Conservation (phyloP, 2,329 filamentous ascomycete genomes). For the Ophiostoma himal-ulmi region DNA sequence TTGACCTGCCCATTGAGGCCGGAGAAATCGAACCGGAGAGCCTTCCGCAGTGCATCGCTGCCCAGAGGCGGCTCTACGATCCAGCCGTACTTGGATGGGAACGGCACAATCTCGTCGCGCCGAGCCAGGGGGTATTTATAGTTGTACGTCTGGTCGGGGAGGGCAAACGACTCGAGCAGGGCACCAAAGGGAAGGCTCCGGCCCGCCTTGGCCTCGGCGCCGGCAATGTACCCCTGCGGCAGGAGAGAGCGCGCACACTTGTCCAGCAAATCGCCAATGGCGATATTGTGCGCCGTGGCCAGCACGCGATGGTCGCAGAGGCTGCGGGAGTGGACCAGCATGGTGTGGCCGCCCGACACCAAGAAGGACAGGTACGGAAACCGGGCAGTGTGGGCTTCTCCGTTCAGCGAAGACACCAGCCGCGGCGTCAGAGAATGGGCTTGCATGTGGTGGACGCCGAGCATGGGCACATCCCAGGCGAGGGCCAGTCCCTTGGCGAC, state of each 20-base stretch:
- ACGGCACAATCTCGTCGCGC: constrained; percentile 50
- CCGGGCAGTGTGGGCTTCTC: background rate
- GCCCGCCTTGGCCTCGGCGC: constrained; percentile 34
- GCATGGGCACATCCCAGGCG: constrained; percentile 74
- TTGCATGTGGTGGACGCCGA: constrained; percentile 96
- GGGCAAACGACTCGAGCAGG: constrained; percentile 70
- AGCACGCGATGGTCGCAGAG: constrained; percentile 67
- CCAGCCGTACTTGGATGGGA: constrained; percentile 49
- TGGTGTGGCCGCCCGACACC: constrained; percentile 86
- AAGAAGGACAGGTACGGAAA: constrained; percentile 51
- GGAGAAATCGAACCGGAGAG: constrained; percentile 67
- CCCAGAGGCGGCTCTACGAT: constrained; percentile 59
- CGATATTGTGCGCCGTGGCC: constrained; percentile 68
- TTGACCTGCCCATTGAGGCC: constrained; percentile 56
- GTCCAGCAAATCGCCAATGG: constrained; percentile 86
- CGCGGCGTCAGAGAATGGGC: constrained; percentile 87
- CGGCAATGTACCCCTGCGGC: constrained; percentile 52
- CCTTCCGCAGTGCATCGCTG: constrained; percentile 39
- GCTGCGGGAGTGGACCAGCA: constrained; percentile 68
- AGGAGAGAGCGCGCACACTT: constrained; percentile 75
- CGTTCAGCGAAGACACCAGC: constrained; percentile 53
- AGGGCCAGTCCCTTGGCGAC: constrained; percentile 81
- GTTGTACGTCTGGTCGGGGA: constrained; percentile 36
- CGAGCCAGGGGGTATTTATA: constrained; percentile 47
- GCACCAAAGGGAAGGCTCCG: constrained; percentile 71